These are phyloP conservation scores for Argentina anserina DNA, from an alignment of 306 rosid genomes.

Conservation along the genomic window DNA sequence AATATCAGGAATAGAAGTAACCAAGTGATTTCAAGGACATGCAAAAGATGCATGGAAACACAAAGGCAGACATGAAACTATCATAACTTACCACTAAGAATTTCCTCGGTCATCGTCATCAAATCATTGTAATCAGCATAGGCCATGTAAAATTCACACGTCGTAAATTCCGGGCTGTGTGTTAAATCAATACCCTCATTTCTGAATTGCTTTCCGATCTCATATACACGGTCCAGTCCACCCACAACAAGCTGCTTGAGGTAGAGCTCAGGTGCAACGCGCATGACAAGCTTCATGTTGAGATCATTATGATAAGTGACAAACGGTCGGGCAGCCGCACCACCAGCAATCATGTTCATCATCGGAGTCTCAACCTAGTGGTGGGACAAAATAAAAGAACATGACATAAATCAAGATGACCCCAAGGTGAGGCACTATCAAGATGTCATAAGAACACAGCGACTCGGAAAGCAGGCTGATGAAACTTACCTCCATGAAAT, in stretches of 20 bases:
- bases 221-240: conserved; percentile 96
- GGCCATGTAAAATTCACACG: conserved; percentile 97
- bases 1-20: conserved; percentile 20
- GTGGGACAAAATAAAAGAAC: conserved; percentile 10
- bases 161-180: conserved; percentile 92
- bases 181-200: conserved; percentile 98
- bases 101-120: conserved; percentile 79
- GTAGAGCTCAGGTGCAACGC: conserved; percentile 93
- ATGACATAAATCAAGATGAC: not conserved
- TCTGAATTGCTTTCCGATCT: conserved; percentile 96
- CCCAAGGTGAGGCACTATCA: not conserved
- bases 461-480: not conserved
- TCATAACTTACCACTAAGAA: conserved; percentile 71
- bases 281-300: conserved; percentile 78
- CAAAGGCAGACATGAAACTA: not conserved
- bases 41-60: conserved; percentile 5
- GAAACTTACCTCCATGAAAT: conserved; percentile 83
- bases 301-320: conserved; percentile 90
- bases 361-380: conserved; percentile 95
- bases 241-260: conserved; percentile 93
- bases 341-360: conserved; percentile 98
- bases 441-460: not conserved
- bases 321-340: conserved; percentile 96
- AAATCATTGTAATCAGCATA: conserved; percentile 76
- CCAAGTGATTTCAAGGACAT: not conserved